Evolutionary conservation across 1,284 basidiomycete species (phyloP).

Genomic region (Boletellus deceptivus): DNA sequence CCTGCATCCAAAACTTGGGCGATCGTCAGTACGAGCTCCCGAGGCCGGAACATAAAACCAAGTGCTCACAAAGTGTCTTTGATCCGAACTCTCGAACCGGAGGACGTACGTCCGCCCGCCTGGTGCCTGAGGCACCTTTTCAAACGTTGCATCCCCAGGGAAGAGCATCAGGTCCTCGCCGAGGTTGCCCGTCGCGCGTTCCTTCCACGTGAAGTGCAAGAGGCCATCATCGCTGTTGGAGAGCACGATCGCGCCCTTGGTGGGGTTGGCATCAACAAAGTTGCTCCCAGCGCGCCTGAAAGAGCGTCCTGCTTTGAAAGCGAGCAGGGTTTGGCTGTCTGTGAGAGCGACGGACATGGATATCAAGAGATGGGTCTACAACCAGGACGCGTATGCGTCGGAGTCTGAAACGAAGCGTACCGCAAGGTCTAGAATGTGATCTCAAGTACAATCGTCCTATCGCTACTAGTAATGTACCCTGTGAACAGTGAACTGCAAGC

Average conservation of each 20-base stretch:
- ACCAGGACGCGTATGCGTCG: constrained; percentile 19
- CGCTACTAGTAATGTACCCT: no score
- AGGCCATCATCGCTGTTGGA: constrained; percentile 70
- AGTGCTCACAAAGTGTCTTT: constrained; percentile 71
- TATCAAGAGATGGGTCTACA: not conserved
- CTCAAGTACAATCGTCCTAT: no score
- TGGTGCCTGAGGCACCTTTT: constrained; percentile 58
- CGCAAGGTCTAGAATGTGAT: no score
- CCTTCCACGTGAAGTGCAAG: constrained; percentile 76
- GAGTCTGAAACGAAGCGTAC: constrained; percentile 13
- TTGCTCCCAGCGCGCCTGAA: constrained; percentile 64
- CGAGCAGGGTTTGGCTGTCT: constrained; percentile 47
- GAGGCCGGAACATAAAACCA: constrained; percentile 12
- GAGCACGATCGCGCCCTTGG: constrained; percentile 70
- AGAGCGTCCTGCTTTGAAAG: constrained; percentile 80
- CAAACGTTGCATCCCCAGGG: constrained; percentile 74
- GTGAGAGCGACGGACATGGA: constrained; percentile 31
- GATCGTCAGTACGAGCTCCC: constrained; percentile 4
- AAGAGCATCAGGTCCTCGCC: constrained; percentile 81
- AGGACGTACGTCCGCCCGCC: constrained; percentile 72
- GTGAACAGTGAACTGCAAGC: no score
- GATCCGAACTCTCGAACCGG: constrained; percentile 77
- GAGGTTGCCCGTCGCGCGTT: constrained; percentile 53
- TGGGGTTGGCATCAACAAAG: constrained; percentile 60
- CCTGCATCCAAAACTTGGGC: constrained; percentile 80